A percentile compares a stretch with the other conserved stretches of the same genome.
Conservation (phyloP, 805 yeast genomes). For the Yarrowia sp. region DNA sequence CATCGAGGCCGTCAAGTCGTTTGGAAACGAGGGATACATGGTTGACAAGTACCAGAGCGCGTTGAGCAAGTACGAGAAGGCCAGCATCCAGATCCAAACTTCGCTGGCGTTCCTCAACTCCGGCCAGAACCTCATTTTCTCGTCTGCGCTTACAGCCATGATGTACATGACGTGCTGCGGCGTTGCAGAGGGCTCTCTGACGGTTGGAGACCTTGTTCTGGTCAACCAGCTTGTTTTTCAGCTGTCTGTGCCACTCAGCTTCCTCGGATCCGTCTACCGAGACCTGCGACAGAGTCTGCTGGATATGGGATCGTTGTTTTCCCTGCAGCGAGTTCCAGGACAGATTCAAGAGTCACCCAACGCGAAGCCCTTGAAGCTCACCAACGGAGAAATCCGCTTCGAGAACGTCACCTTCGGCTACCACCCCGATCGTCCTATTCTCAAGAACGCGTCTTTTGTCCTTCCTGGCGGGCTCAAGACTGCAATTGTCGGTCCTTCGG, state of each 20-base stretch:
- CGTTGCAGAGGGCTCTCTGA: conserved; percentile 73
- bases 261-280: conserved; percentile 91
- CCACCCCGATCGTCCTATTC: conserved; percentile 82
- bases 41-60: conserved; percentile 76
- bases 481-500: conserved; percentile 95
- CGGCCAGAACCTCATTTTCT: conserved; percentile 76
- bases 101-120: conserved; percentile 71
- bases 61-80: conserved; percentile 66
- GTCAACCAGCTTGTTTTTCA: conserved; percentile 96
- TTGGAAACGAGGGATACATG: conserved; percentile 84
- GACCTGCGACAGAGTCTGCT: conserved; percentile 88
- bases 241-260: conserved; percentile 89
- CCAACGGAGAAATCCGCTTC: conserved; percentile 76
- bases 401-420: conserved; percentile 93
- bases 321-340: conserved; percentile 72
- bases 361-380: conserved; percentile 60
- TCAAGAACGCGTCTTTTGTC: conserved; percentile 73
- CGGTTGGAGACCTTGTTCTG: conserved; percentile 92
- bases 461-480: conserved; percentile 90
- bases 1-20: conserved; percentile 90
- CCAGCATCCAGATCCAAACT: conserved; percentile 67
- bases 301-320: conserved; percentile 94
- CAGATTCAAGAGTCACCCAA: conserved; percentile 58
- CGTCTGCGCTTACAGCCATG: conserved; percentile 89
- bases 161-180: conserved; percentile 98